phyloP scores from a whole-genome alignment of 2,329 filamentous ascomycete genomes.

The Aspergillus persii region DNA sequence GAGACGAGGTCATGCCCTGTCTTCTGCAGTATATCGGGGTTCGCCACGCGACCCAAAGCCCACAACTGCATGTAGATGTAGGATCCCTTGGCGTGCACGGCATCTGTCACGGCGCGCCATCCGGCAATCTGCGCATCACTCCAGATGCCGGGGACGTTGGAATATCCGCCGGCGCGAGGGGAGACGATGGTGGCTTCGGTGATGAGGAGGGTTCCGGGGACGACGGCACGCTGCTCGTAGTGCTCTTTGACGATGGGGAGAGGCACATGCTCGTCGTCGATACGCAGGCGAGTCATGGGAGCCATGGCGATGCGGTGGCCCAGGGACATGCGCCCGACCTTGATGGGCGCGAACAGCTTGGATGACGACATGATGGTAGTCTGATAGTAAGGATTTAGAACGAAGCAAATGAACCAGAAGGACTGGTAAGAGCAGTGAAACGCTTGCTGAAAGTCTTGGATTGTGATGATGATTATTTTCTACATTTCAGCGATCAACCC shows the following conservation, averaged over 20 bases:
- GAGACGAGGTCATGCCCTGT: constrained; percentile 18
- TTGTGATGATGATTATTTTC: no score
- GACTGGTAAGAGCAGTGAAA: no score
- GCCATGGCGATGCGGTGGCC: constrained; percentile 54
- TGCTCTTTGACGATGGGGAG: constrained; percentile 48
- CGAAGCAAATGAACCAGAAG: not conserved
- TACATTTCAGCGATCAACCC: no score
- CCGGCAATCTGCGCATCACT: constrained; percentile 55
- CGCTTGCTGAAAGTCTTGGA: no score
- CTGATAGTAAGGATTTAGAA: no score
- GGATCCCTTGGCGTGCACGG: constrained; percentile 61
- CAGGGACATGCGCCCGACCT: constrained; percentile 42
- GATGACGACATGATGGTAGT: constrained; percentile 13
- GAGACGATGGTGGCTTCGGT: constrained; percentile 57
- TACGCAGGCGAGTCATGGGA: constrained; percentile 57
- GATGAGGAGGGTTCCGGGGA: constrained; percentile 57
- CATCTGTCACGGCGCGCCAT: constrained; percentile 61
- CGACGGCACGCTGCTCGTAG: constrained; percentile 54
- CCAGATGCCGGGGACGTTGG: constrained; percentile 59
- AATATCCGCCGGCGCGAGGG: constrained; percentile 47
- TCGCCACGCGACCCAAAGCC: constrained; percentile 57
- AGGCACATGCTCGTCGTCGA: constrained; percentile 50
- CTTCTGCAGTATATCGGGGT: constrained; percentile 28
- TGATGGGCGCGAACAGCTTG: constrained; percentile 38
- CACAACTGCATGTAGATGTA: constrained; percentile 64